Percentiles rank a stretch among this genome's conserved stretches.
phyloP scores from a whole-genome alignment of 2,329 filamentous ascomycete species.

The Neofusicoccum parvum region DNA sequence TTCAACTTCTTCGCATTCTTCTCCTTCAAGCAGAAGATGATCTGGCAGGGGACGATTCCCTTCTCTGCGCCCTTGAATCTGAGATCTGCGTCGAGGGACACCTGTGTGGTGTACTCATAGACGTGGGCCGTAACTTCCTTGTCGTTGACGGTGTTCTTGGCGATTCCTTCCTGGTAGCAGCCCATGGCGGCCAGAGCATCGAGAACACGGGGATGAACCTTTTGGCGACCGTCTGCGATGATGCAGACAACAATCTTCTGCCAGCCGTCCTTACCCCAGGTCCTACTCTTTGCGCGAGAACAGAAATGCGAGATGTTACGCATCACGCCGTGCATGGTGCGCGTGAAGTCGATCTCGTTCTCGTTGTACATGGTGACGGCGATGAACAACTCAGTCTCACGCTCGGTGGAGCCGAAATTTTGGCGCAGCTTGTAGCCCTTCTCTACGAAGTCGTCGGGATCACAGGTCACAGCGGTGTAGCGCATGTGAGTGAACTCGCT shows the following conservation, averaged over 20 bases:
- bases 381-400: constrained; percentile 95
- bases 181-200: constrained; percentile 96
- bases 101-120: constrained; percentile 98
- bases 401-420: constrained; percentile 77
- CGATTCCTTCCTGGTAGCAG: constrained; percentile 96
- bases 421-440: constrained; percentile 92
- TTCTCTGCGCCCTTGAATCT: constrained; percentile 99
- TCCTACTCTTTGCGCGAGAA: constrained; percentile 85
- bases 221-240: constrained; percentile 90
- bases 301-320: constrained; percentile 98
- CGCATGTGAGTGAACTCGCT: constrained; percentile 98
- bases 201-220: constrained; percentile 89
- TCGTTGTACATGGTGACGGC: constrained; percentile 99
- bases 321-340: constrained; percentile 99
- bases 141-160: constrained; percentile 97
- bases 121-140: constrained; percentile 94
- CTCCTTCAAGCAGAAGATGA: constrained; percentile 98
- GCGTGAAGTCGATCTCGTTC: constrained; percentile 92
- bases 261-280: constrained; percentile 97
- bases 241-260: constrained; percentile 99
- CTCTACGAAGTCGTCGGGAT: constrained; percentile 89
- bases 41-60: constrained; percentile 95
- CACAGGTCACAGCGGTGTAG: constrained; percentile 97
- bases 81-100: constrained; percentile 90
- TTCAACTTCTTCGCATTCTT: constrained; percentile 98